Evolutionary conservation across 306 rosid species (phyloP), one percentile per base, ranked within the genome.

Genomic region (Astragalus membranaceus): DNA sequence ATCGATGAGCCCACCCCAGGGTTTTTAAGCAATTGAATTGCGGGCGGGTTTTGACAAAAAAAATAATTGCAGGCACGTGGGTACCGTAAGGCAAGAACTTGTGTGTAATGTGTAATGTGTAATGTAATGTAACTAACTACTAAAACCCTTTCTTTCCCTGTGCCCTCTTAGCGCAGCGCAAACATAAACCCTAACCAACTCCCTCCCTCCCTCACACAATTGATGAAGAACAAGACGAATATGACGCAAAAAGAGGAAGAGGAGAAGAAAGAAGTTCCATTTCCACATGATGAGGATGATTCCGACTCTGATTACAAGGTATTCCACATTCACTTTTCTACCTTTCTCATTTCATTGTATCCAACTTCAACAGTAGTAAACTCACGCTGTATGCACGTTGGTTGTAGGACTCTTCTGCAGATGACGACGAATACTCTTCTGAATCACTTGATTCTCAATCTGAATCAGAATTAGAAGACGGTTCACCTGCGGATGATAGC

Each of bases 241-340:
- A 78, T 16, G 74, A 13, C n/a, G 48, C 73, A 58, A 67, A 65
- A 52, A 60, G 17, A 54, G 6, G 55, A 56, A 5, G 74, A 67
- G 3, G 29, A 54, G 8, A 53, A 56, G 12, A 67, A 67, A 0
- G 64, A 0, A 37, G 47, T 47, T 16, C 47, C 63, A 1, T 1
- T 44, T 48, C 65, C 51, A 8, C 2, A 13, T 0, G 67, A 51
- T 20, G 23, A 20, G 5, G 8, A 65, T 10, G 75, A 36, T 0
- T 80, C 83, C 9, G 85, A 69, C 43, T 64, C 87, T 23, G 85
- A 78, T 29, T 86, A 65, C 16, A 77, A 63, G 83, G 81, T 82
- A 35, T 43, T 13, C 49, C 37, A 17, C n/a, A n/a, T n/a, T n/a
- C n/a, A n/a, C n/a, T n/a, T n/a, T n/a, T n/a, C n/a, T n/a, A n/a